A percentile compares a stretch with the other conserved stretches of the same genome.
Conservation (phyloP, 768 basidiomycete genomes). For the Lentinula sp. region DNA sequence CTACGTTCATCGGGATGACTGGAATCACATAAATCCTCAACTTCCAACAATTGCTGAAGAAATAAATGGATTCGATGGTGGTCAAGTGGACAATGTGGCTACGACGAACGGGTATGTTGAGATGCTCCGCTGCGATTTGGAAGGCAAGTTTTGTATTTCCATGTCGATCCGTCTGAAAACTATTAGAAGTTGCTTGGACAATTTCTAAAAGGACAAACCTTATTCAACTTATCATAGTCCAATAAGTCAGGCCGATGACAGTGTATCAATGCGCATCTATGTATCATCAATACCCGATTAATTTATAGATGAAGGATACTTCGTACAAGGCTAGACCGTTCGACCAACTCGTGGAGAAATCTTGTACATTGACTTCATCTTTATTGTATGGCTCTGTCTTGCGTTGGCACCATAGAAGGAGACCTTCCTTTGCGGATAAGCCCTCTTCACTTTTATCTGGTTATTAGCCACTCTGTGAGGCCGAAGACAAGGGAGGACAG, state of each 20-base stretch:
- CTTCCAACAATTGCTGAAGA: conserved; percentile 86
- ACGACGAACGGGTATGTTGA: conserved; percentile 74
- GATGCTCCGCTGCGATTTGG: conserved; percentile 76
- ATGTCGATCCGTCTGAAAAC: conserved; percentile 62
- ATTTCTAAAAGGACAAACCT: conserved; percentile 36
- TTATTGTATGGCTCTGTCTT: conserved; percentile 90
- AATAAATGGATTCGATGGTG: neutral
- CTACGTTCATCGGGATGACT: conserved; percentile 90
- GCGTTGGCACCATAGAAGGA: conserved; percentile 96
- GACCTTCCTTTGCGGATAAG: conserved; percentile 95
- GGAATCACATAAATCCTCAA: conserved; percentile 88
- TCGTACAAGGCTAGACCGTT: conserved; percentile 93
- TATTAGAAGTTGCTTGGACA: neutral
- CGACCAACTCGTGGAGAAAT: conserved; percentile 90
- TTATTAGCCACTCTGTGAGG: neutral
- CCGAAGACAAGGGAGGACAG: conserved; percentile 16
- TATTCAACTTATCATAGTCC: conserved; percentile 83
- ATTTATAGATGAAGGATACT: conserved; percentile 8
- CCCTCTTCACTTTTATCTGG: conserved; percentile 77
- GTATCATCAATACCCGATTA: conserved; percentile 2
- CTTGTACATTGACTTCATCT: conserved; percentile 88
- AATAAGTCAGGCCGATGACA: conserved; percentile 94
- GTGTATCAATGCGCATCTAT: conserved; percentile 94
- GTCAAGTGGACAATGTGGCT: neutral
- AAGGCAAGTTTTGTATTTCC: conserved; percentile 88